Percentiles rank a stretch among this genome's conserved stretches.
Evolutionary conservation across 208 protist genomes (phyloP).

Genomic region (Porcisia hertigi): DNA sequence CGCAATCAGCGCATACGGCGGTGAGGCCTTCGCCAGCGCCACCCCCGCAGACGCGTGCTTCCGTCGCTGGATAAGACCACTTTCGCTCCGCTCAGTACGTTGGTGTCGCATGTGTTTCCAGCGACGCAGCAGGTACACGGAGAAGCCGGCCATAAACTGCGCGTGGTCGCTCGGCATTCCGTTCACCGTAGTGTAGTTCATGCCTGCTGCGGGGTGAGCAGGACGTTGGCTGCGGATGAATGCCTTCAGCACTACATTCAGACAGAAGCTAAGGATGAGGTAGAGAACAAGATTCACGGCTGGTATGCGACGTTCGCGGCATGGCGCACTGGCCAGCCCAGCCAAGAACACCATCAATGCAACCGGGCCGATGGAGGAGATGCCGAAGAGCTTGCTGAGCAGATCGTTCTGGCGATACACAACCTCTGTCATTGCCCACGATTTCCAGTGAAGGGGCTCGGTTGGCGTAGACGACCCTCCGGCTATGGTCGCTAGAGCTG

Average conservation of each 20-base stretch:
- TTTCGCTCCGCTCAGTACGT: not conserved
- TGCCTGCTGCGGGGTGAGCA: constrained; percentile 33
- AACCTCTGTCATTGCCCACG: constrained; percentile 55
- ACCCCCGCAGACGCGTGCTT: not conserved
- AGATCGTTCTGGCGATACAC: constrained; percentile 49
- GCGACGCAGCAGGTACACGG: constrained; percentile 47
- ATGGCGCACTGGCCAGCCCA: constrained; percentile 59
- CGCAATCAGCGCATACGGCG: constrained; percentile 6
- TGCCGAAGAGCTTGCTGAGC: constrained; percentile 58
- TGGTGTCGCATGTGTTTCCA: not conserved
- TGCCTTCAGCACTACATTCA: constrained; percentile 59
- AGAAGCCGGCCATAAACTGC: constrained; percentile 81
- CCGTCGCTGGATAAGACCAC: not conserved
- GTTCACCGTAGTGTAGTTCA: constrained; percentile 51
- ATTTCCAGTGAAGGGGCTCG: constrained; percentile 33
- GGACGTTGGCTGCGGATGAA: constrained; percentile 45
- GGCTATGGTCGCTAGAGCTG: not conserved
- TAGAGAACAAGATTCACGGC: constrained; percentile 61
- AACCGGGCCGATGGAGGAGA: constrained; percentile 61
- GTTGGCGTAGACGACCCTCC: not conserved
- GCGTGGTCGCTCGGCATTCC: constrained; percentile 84
- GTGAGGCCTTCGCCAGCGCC: not conserved
- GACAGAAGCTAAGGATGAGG: constrained; percentile 39
- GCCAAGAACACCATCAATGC: constrained; percentile 64
- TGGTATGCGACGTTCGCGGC: constrained; percentile 33